Evolutionary conservation across 139 green algal species (phyloP).

Genomic region (Asterochloris erici): DNA sequence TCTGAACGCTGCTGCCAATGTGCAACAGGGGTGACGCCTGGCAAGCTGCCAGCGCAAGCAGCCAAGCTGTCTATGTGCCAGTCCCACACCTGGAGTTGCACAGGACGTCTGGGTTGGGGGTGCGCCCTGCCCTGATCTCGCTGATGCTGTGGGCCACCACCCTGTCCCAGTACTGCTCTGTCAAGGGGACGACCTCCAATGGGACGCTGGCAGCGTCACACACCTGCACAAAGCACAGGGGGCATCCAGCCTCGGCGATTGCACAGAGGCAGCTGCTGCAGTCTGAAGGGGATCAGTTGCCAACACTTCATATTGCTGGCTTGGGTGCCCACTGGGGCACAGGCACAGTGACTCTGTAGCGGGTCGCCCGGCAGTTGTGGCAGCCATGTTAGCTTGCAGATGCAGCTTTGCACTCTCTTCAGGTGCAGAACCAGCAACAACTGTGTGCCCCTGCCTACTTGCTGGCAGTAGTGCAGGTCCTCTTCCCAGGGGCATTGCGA

Average conservation of each 20-base stretch:
- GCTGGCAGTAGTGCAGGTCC: constrained; percentile 82
- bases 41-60: no score
- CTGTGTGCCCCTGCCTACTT: constrained; percentile 40
- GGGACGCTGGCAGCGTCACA: constrained; percentile 64
- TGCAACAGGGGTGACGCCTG: no score
- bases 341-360: no score
- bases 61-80: background rate
- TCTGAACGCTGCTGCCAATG: no score
- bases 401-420: no score
- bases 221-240: constrained; percentile 43
- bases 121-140: constrained; percentile 85
- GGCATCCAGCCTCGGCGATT: no score
- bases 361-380: no score
- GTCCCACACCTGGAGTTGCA: constrained; percentile 82
- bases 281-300: no score
- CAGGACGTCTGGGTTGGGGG: constrained; percentile 97
- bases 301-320: background rate
- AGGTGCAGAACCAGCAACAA: no score
- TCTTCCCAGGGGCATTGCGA: constrained; percentile 96
- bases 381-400: no score
- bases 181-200: constrained; percentile 80
- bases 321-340: no score
- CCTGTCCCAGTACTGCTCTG: constrained; percentile 84
- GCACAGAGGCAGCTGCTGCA: no score
- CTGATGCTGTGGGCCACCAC: constrained; percentile 83